Evolutionary conservation across 2,329 filamentous ascomycete genomes (phyloP).

Genomic region (Colletotrichum australisinense): DNA sequence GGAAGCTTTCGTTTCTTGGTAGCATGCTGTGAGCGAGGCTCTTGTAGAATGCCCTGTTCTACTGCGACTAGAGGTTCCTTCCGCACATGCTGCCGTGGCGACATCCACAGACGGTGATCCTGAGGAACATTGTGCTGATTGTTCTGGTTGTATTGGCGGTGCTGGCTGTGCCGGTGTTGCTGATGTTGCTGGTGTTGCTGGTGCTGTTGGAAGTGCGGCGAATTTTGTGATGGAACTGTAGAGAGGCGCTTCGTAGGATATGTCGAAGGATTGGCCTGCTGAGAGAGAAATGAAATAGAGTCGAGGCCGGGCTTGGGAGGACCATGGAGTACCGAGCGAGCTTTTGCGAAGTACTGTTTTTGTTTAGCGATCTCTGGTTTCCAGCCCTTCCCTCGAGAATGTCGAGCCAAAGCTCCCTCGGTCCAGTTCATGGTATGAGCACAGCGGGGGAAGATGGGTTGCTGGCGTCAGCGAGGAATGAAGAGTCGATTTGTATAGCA

Average conservation of each 20-base stretch:
- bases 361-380: slow-evolving; percentile 49
- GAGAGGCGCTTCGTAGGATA: not conserved
- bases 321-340: slow-evolving; percentile 28
- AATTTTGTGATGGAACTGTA: not conserved
- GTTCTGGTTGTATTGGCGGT: not conserved
- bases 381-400: slow-evolving; percentile 47
- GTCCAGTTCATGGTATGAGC: slow-evolving; percentile 55
- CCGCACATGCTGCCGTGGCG: not conserved
- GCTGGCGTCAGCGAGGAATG: not conserved
- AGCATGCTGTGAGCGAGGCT: not conserved
- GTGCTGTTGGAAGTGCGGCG: slow-evolving; percentile 21
- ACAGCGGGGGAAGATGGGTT: not conserved
- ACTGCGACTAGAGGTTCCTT: not conserved
- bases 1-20: not conserved
- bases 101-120: too few relatives aligned
- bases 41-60: not conserved
- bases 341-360: slow-evolving; percentile 52
- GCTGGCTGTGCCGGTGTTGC: slow-evolving; percentile 35
- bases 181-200: slow-evolving; percentile 38
- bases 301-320: not conserved
- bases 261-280: not conserved
- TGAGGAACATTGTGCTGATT: not conserved
- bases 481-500: not conserved
- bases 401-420: slow-evolving; percentile 50
- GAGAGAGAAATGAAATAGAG: slow-evolving; percentile 42